Base-by-base conservation (phyloP, 768 basidiomycete species). In the Mycena venus region DNA sequence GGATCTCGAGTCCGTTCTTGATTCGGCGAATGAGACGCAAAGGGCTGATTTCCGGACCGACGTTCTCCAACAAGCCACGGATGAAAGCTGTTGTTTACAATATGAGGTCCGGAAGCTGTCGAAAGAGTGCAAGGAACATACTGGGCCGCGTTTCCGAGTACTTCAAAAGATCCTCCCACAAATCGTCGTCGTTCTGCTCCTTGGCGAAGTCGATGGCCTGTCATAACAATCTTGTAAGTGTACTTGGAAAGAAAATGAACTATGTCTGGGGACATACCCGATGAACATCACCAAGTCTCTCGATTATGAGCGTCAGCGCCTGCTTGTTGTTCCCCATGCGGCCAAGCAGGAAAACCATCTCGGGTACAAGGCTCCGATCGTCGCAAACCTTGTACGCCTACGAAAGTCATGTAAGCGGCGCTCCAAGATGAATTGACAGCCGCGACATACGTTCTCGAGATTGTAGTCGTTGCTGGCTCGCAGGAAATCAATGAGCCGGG, bases 191-290 rank as follows among this genome's bases (percentile, higher is more conserved):
- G 64, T 93, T 94, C 82, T 99, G 98, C 81, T 99, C 97, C 79
- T 97, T 98, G 3, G 97, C 98, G 75, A 99, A 99, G 71, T 99
- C 98, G 79, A 99, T 99, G 4, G 98, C 96, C 96, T 96, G 53
- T 0, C 49, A 49, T 0, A 11, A 29, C 15, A n/a, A 15, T 27
- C 21, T 2, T 9, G 42, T 56, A 8, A 58, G 17, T 7, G 14
- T 15, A 3, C 2, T 47, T 15, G 47, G 23, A 32, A n/a, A 38
- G 42, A 64, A 17, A 25, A 55, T n/a, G n/a, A 25, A 47, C 23
- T 12, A 27, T 27, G 11, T 47, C 3, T 14, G 8, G 7, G 17
- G 23, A 83, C 91, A 63, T 80, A 94, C 97, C 70, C 96, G 88
- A 75, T 96, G 90, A 0, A 99, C 98, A 79, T 99, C 97, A 0